Base-by-base conservation (phyloP, 495 filamentous ascomycete genomes). In the Articulospora tetracladia region DNA sequence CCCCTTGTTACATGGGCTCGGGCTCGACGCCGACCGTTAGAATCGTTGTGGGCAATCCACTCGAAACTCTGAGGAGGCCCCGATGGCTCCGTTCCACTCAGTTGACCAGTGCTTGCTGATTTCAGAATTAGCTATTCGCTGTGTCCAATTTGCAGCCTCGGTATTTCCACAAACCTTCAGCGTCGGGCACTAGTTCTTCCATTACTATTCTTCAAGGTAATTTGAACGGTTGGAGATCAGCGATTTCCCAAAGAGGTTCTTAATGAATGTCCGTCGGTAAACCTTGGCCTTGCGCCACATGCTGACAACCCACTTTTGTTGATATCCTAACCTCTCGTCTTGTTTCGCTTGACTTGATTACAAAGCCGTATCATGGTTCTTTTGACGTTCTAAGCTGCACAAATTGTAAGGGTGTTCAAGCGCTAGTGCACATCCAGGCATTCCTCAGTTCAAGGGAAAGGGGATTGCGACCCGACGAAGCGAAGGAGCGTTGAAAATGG, bases 1-100 rank as follows among this genome's bases (percentile, higher is more conserved):
- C 53, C 53, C 25, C 59, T 56, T 30, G 59, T 57, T 19, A 62
- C 32, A 57, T 62, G 59, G 24, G 59, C 53, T 41, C 59, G 25
- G 0, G 59, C 59, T 17, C 54, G 53, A 24, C 34, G 19, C 12
- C 59, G 24, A 10, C 44, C 59, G 2, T 19, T 28, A 1, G 44
- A n/a, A 52, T 62, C 59, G 7, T 47, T 53, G 24, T 62, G 59
- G 6, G 46, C 20, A 13, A 62, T 57, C 59, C 59, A 62, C 44
- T 57, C 53, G 25, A 62, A 57, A 10, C 17, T n/a, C 20, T 50
- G 44, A 51, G 27, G n/a, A n/a, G n/a, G n/a, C n/a, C n/a, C n/a
- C n/a, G n/a, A n/a, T n/a, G n/a, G n/a, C n/a, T n/a, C n/a, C n/a
- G n/a, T 36, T 36, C 20, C 22, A 30, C 36, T 46, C 17, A 10